Percentiles rank a stretch among this genome's conserved stretches.
phyloP scores from a whole-genome alignment of 306 rosid species.

The Urtica urens region DNA sequence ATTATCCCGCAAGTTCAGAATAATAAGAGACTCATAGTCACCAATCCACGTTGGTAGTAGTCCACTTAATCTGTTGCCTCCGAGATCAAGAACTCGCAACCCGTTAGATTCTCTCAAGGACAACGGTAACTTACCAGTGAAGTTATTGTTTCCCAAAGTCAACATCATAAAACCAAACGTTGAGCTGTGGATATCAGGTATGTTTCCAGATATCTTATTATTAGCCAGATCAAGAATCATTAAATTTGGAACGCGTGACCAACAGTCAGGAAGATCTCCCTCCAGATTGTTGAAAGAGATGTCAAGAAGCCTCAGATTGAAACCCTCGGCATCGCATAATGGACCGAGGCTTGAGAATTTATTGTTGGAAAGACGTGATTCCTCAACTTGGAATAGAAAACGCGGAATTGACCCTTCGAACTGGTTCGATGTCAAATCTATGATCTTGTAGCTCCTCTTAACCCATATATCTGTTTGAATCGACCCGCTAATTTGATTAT shows the following conservation, averaged over 20 bases:
- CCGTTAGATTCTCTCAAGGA: not conserved
- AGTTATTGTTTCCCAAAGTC: no score
- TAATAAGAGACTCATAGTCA: not conserved
- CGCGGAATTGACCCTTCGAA: not conserved
- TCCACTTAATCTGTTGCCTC: not conserved
- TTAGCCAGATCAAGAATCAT: not conserved
- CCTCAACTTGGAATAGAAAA: no score
- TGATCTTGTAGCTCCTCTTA: not conserved
- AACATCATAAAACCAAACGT: not conserved
- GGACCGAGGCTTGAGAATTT: not conserved
- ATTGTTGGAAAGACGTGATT: conserved; percentile 9
- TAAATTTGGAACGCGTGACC: not conserved
- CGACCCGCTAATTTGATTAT: not conserved
- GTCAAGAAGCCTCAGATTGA: not conserved
- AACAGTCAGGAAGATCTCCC: conserved; percentile 8
- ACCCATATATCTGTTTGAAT: not conserved
- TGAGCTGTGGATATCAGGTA: not conserved
- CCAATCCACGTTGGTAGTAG: conserved; percentile 1
- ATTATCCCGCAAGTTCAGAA: not conserved
- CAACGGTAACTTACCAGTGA: not conserved
- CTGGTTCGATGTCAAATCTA: conserved; percentile 5
- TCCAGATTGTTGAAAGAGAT: not conserved
- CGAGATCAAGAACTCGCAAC: not conserved
- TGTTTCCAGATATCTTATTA: not conserved
- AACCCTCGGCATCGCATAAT: not conserved